These are phyloP conservation scores for Phylloporus arenicola DNA, from an alignment of 768 basidiomycete genomes.

Conservation along the genomic window DNA sequence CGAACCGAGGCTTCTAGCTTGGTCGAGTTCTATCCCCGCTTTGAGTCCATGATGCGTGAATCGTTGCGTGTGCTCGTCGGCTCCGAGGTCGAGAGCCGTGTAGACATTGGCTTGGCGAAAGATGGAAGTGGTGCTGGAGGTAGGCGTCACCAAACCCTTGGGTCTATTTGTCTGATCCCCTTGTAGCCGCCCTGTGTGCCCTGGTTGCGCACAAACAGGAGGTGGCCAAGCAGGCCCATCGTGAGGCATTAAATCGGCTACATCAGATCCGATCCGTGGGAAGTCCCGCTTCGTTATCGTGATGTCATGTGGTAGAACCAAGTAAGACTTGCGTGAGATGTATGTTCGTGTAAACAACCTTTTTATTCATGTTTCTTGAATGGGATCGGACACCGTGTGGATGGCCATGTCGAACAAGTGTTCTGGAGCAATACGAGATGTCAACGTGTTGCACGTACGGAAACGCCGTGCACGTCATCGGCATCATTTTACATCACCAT, in stretches of 20 bases:
- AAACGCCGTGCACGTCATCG: conserved; percentile 7
- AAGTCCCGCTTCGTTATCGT: conserved; percentile 14
- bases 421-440: too few species aligned
- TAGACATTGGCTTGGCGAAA: conserved; percentile 89
- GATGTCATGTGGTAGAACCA: conserved; percentile 3
- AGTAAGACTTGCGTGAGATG: not conserved
- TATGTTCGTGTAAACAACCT: conserved; percentile 10
- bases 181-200: conserved; percentile 79
- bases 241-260: conserved; percentile 3
- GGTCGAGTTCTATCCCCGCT: conserved; percentile 89
- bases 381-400: not conserved
- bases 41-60: conserved; percentile 66
- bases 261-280: conserved; percentile 13
- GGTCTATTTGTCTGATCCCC: not conserved
- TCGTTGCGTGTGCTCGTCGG: conserved; percentile 77
- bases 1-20: conserved; percentile 44
- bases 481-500: conserved; percentile 5
- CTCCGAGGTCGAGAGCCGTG: conserved; percentile 67
- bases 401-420: not conserved
- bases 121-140: conserved; percentile 98
- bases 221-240: conserved; percentile 5
- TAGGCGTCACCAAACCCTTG: conserved; percentile 25
- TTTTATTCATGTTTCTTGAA: not conserved
- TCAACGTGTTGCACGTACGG: not conserved
- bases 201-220: conserved; percentile 36